phyloP scores from a whole-genome alignment of 2,329 filamentous ascomycete genomes.

The Monilinia fructigena region DNA sequence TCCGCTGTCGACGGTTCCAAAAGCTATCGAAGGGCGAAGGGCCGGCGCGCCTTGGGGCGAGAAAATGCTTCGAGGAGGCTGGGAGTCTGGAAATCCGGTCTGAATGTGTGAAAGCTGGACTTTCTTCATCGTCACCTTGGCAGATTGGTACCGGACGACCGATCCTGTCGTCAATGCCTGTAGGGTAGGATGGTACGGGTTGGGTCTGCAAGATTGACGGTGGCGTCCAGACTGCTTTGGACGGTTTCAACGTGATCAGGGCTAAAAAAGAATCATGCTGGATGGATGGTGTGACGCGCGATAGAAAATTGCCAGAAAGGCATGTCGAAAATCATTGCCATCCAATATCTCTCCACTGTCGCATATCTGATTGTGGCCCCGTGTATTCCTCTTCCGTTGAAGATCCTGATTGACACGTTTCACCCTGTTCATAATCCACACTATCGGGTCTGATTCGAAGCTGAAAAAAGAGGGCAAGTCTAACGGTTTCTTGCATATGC shows the following conservation, averaged over 20 bases:
- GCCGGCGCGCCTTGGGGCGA: slow-evolving; percentile 21
- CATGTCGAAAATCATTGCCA: slow-evolving; percentile 22
- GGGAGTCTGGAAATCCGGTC: slow-evolving; percentile 4
- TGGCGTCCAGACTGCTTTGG: neutral
- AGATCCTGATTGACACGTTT: slow-evolving; percentile 32
- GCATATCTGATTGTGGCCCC: slow-evolving; percentile 30
- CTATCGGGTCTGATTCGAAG: slow-evolving; percentile 27
- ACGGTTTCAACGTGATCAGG: slow-evolving; percentile 4
- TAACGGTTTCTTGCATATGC: slow-evolving; percentile 19
- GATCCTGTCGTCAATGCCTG: neutral
- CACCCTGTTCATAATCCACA: slow-evolving; percentile 27
- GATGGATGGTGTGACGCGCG: neutral
- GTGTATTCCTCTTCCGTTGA: slow-evolving; percentile 25
- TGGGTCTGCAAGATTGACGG: slow-evolving; percentile 3
- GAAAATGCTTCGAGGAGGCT: slow-evolving; percentile 22
- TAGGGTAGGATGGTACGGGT: neutral
- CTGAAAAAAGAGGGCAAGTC: slow-evolving; percentile 9
- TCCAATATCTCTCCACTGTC: neutral
- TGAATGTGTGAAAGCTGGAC: neutral
- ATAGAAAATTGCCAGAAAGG: neutral
- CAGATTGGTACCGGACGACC: neutral
- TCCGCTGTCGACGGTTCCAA: slow-evolving; percentile 26
- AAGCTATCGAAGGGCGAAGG: slow-evolving; percentile 24
- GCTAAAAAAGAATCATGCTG: neutral
- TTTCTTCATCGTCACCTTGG: neutral